phyloP scores from a whole-genome alignment of 108 stramenopile genomes.

The Pseudonitzschia delicatissima region DNA sequence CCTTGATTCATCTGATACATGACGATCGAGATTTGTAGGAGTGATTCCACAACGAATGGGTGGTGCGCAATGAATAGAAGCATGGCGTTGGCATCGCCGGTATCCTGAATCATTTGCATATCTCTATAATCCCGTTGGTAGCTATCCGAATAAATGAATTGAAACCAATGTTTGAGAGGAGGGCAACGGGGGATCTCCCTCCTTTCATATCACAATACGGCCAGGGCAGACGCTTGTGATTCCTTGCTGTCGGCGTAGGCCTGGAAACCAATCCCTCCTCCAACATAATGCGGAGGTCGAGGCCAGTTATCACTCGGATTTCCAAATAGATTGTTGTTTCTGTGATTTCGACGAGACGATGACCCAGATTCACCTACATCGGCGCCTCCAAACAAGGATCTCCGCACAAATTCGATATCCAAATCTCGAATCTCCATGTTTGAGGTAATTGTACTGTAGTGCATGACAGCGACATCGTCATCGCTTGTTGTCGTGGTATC shows the following conservation, averaged over 20 bases:
- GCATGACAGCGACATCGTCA: background rate
- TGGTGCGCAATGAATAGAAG: conserved; percentile 77
- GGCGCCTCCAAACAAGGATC: conserved; percentile 42
- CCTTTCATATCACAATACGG: conserved; percentile 52
- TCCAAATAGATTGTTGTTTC: conserved; percentile 63
- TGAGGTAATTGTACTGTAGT: conserved; percentile 12
- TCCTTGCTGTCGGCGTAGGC: conserved; percentile 28
- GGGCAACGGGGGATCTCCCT: conserved; percentile 26
- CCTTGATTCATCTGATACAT: conserved; percentile 71
- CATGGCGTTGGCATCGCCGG: conserved; percentile 71
- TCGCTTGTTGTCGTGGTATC: background rate
- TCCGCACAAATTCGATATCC: conserved; percentile 58
- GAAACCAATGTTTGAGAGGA: conserved; percentile 43
- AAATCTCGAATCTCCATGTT: conserved; percentile 48
- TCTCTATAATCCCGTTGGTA: conserved; percentile 46
- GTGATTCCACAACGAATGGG: conserved; percentile 63
- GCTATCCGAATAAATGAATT: conserved; percentile 60
- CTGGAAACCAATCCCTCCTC: conserved; percentile 70
- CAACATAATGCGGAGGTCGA: conserved; percentile 69
- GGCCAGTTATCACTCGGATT: conserved; percentile 47
- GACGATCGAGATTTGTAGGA: conserved; percentile 64
- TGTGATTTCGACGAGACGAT: conserved; percentile 11
- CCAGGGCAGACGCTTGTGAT: conserved; percentile 49
- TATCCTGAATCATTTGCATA: conserved; percentile 32
- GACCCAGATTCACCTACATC: conserved; percentile 17